phyloP scores from a whole-genome alignment of 2,329 filamentous ascomycete species.

The Penicillium sp. region DNA sequence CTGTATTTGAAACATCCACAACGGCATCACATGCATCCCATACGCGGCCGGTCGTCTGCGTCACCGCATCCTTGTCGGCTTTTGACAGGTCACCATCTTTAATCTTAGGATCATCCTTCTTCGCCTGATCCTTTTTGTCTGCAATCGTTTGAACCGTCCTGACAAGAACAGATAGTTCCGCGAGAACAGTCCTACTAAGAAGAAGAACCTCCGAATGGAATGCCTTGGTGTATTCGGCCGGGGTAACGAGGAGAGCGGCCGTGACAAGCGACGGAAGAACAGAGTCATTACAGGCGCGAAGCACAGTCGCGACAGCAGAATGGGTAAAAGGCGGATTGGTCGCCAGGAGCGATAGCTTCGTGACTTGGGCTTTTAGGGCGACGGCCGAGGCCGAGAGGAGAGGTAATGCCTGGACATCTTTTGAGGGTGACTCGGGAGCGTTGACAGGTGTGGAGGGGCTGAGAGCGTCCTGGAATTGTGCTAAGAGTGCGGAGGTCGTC shows the following conservation, averaged over 20 bases:
- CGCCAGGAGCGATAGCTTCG: slow-evolving; percentile 78
- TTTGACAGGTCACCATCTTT: slow-evolving; percentile 27
- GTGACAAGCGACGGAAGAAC: slow-evolving; percentile 71
- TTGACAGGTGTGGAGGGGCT: slow-evolving; percentile 19
- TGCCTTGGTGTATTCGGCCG: slow-evolving; percentile 56
- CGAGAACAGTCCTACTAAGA: slow-evolving; percentile 55
- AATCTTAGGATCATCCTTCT: slow-evolving; percentile 18
- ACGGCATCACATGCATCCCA: slow-evolving; percentile 80
- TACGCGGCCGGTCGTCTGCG: slow-evolving; percentile 67
- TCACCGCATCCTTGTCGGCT: slow-evolving; percentile 47
- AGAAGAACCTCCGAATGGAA: slow-evolving; percentile 60
- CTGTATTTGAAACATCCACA: slow-evolving; percentile 56
- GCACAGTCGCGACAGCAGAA: slow-evolving; percentile 63
- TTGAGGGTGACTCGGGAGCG: slow-evolving; percentile 13
- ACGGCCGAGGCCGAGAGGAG: slow-evolving; percentile 66
- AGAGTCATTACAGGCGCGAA: slow-evolving; percentile 65
- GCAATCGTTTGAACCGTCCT: slow-evolving; percentile 51
- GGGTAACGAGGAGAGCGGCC: slow-evolving; percentile 60
- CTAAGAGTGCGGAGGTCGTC: slow-evolving; percentile 35
- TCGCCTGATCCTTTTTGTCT: slow-evolving; percentile 40
- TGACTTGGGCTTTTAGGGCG: slow-evolving; percentile 73
- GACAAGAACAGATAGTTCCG: slow-evolving; percentile 58
- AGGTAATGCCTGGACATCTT: slow-evolving; percentile 47
- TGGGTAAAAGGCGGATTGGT: slow-evolving; percentile 83
- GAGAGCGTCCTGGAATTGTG: slow-evolving; percentile 38